Evolutionary conservation across 768 basidiomycete genomes (phyloP), one percentile per base, ranked within the genome.

Genomic region (Lyophyllum atratum): DNA sequence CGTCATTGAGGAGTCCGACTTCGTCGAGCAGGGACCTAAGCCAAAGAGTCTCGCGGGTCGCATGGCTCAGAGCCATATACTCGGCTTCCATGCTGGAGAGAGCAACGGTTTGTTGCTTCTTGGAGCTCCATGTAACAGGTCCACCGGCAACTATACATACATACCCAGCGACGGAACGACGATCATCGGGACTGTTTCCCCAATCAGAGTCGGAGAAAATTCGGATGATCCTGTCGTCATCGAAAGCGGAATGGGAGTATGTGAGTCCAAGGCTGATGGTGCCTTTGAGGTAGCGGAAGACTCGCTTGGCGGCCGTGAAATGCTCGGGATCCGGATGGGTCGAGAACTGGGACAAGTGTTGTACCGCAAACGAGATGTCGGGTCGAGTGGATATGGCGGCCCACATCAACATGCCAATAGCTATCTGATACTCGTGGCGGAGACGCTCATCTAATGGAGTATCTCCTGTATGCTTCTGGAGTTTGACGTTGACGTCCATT

Each of bases 281-380:
- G 1, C 64, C 66, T 39, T 64, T 66, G 7, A 83, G 64, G 60
- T 82, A 83, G 2, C 70, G 63, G 39, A 78, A 68, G 21, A 81
- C 56, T n/a, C 69, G 69, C 51, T 76, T 76, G 8, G 73, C 66
- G 3, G 74, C 75, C 0, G 61, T 58, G 70, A 75, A 79, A 56
- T 82, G 79, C 1, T 54, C 53, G 1, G 39, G 33, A 8, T 60
- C 62, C 0, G 76, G 77, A 53, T 75, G 72, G 1, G 54, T 39
- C 9, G 65, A 59, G 62, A 73, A 80, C 24, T 72, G 74, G 5
- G 68, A 59, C 0, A 80, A 59, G 1, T 58, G 55, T 2, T 63
- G 56, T 6, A 77, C 72, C 0, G 75, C 66, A 54, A 66, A 76
- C 0, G 73, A 60, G 42, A 80, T 78, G 58, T 81, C 76, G 1